Percentiles rank a stretch among this genome's conserved stretches.
These are phyloP conservation scores for Cladorrhinum sp. DNA, from an alignment of 2,329 filamentous ascomycete species.

Conservation along the genomic window DNA sequence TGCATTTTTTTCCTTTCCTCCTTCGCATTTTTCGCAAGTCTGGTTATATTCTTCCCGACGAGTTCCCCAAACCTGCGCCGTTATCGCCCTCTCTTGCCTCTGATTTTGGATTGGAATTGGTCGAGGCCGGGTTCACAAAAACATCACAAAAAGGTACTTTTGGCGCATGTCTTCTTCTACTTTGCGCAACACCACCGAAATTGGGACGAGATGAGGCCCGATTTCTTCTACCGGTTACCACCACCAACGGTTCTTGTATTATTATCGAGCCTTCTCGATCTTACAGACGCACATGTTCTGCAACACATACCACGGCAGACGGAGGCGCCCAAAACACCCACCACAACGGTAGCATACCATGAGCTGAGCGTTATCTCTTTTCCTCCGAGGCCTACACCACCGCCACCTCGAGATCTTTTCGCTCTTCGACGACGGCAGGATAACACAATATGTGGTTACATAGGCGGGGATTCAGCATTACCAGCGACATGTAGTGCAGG, in stretches of 20 bases:
- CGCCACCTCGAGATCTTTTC: constrained; percentile 35
- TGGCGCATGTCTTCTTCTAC: constrained; percentile 1
- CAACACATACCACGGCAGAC: constrained; percentile 25
- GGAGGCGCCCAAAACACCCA: constrained; percentile 20
- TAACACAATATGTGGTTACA: constrained; percentile 58
- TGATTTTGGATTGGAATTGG: constrained; percentile 9
- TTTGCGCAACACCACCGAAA: constrained; percentile 1
- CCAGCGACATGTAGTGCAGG: constrained; percentile 57
- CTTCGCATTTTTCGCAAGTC: background rate
- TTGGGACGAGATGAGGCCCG: constrained; percentile 24
- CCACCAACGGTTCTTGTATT: constrained; percentile 32
- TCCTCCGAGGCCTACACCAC: constrained; percentile 39
- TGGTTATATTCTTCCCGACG: constrained; percentile 2
- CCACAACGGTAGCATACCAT: constrained; percentile 30
- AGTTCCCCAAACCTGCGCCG: background rate
- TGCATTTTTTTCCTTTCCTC: background rate
- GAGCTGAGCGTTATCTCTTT: constrained; percentile 34
- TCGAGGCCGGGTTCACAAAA: background rate
- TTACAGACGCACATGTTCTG: constrained; percentile 27
- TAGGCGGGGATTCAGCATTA: constrained; percentile 49
- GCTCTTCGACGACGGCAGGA: constrained; percentile 40
- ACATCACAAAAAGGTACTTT: background rate
- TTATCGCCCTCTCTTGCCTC: background rate
- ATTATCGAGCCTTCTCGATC: constrained; percentile 28
- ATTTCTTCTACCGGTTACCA: constrained; percentile 31